Percentiles rank a stretch among this genome's conserved stretches.
These are phyloP conservation scores for Scutellaria barbata DNA, from an alignment of 257 asterid species.

Conservation along the genomic window DNA sequence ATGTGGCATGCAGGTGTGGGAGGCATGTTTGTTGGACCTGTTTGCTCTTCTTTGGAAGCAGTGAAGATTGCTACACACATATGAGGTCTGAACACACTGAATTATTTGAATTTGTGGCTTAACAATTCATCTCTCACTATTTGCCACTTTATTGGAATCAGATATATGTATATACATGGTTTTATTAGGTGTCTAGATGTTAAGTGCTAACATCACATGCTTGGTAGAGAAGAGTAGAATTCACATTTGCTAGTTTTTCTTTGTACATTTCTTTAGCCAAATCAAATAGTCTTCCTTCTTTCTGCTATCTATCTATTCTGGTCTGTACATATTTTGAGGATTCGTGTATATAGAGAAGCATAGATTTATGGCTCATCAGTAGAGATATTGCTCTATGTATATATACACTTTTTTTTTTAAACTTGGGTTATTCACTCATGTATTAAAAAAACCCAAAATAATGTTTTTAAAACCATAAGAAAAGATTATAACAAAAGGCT, in stretches of 20 bases:
- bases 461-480: too few species aligned
- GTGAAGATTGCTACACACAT: slow-evolving; percentile 74
- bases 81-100: slow-evolving; percentile 61
- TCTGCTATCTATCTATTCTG: background rate
- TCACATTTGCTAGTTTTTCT: background rate
- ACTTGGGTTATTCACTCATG: too few species aligned
- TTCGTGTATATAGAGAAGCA: background rate
- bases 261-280: slow-evolving; percentile 22
- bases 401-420: too few species aligned
- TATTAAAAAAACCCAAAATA: too few species aligned
- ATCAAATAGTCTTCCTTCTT: background rate
- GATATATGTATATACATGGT: background rate
- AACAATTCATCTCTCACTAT: slow-evolving; percentile 1
- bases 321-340: background rate
- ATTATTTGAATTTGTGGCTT: slow-evolving; percentile 36
- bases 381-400: too few species aligned
- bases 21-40: slow-evolving; percentile 89
- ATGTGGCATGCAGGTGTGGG: slow-evolving; percentile 81
- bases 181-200: background rate
- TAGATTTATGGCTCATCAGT: too few species aligned
- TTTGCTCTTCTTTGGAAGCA: slow-evolving; percentile 51
- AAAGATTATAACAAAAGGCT: too few species aligned
- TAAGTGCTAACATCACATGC: background rate
- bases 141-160: background rate
- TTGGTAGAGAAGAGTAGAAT: too few species aligned